phyloP scores from a whole-genome alignment of 768 basidiomycete genomes.

The Pleurotus cornucopiae region DNA sequence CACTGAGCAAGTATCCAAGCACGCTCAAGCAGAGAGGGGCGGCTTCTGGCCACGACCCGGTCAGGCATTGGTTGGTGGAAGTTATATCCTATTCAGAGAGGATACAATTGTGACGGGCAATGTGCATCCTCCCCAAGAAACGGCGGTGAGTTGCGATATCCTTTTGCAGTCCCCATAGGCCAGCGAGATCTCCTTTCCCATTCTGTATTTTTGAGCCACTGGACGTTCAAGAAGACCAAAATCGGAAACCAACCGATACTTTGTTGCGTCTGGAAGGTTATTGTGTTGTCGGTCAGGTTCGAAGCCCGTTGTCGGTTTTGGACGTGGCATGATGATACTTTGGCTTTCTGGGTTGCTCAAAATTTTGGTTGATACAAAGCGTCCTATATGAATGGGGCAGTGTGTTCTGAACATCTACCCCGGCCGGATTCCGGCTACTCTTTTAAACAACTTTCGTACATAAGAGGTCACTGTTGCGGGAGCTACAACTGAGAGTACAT shows the following conservation, averaged over 20 bases:
- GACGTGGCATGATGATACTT: slow-evolving; percentile 14
- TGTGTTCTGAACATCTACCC: slow-evolving; percentile 1
- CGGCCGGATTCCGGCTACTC: slow-evolving; percentile 31
- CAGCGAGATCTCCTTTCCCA: slow-evolving; percentile 5
- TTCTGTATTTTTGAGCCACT: slow-evolving; percentile 12
- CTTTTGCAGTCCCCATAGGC: slow-evolving; percentile 8
- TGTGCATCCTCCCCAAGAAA: slow-evolving; percentile 37
- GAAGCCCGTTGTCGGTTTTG: slow-evolving; percentile 66
- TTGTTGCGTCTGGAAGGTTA: slow-evolving; percentile 15
- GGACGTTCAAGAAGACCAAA: slow-evolving; percentile 95
- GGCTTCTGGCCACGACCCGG: slow-evolving; percentile 78
- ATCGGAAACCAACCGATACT: slow-evolving; percentile 60
- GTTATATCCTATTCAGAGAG: slow-evolving; percentile 78
- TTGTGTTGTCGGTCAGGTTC: slow-evolving; percentile 8
- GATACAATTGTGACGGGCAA: slow-evolving; percentile 51
- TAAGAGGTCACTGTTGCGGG: slow-evolving; percentile 66
- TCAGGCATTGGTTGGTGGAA: slow-evolving; percentile 84
- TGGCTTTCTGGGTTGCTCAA: slow-evolving; percentile 19
- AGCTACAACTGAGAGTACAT: slow-evolving; percentile 92
- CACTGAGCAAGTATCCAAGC: slow-evolving; percentile 60
- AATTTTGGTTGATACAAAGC: slow-evolving; percentile 88
- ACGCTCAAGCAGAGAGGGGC: slow-evolving; percentile 34
- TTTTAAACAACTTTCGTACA: slow-evolving; percentile 83
- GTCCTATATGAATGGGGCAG: slow-evolving; percentile 71
- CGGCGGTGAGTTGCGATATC: slow-evolving; percentile 48